These are phyloP conservation scores for Jackrogersella minutella DNA, from an alignment of 495 filamentous ascomycete genomes.

Conservation along the genomic window DNA sequence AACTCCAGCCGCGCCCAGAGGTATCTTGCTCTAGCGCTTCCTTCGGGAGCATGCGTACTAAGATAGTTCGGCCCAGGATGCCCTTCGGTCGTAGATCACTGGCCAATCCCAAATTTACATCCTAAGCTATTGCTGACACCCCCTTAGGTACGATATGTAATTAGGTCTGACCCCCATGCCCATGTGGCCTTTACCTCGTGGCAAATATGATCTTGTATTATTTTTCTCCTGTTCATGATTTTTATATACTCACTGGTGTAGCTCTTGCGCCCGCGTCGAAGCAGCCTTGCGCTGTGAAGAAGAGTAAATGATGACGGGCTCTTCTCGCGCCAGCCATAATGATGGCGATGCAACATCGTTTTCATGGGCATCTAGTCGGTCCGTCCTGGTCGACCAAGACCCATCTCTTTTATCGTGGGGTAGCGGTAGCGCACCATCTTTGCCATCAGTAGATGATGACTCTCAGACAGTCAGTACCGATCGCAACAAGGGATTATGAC, in stretches of 20 bases:
- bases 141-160: conserved; percentile 6
- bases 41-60: conserved; percentile 19
- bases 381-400: conserved; percentile 25
- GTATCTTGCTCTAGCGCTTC: conserved; percentile 12
- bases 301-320: conserved; percentile 10
- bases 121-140: conserved; percentile 23
- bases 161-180: conserved; percentile 11
- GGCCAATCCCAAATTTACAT: conserved; percentile 9
- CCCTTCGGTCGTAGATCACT: conserved; percentile 10
- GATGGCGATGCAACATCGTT: conserved; percentile 7
- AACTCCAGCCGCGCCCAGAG: conserved; percentile 18
- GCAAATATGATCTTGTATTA: background rate
- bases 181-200: conserved; percentile 16
- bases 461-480: conserved; percentile 22
- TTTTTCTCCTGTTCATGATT: background rate
- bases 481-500: background rate
- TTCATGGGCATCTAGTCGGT: conserved; percentile 19
- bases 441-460: conserved; percentile 44
- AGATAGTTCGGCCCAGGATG: conserved; percentile 13
- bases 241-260: conserved; percentile 3
- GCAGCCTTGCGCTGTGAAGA: background rate
- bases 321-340: conserved; percentile 9
- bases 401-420: conserved; percentile 40
- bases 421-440: conserved; percentile 38
- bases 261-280: background rate